Evolutionary conservation across 441 rosid species (phyloP), one percentile per base, ranked within the genome.

Genomic region (Aleurites moluccanus): DNA sequence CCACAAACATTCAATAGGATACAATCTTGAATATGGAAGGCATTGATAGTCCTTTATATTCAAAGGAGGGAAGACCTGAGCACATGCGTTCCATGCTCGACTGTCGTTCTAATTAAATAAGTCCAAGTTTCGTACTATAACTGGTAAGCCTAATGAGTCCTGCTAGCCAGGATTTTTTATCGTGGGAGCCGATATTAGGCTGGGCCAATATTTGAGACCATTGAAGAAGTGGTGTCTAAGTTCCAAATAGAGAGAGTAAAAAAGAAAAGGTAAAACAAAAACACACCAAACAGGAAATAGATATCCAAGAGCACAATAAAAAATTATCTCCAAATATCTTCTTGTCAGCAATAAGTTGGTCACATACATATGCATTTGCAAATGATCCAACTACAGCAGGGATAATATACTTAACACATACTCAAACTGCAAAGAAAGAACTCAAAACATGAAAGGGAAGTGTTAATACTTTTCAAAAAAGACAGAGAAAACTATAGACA

Each of bases 261-360:
- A 25, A 65, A 20, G 11, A 23, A 13, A 11, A n/a, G 35, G 13
- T 13, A 25, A 47, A 72, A 15, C 1, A 33, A 33, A 15, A 3
- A 62, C 11, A 13, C 44, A 33, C 7, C 47, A 72, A 57, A 23
- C n/a, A 14, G 30, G 35, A 28, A 38, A 56, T n/a, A 15, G 15
- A 16, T 13, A 20, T 11, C 30, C 33, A 74, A 53, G 20, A 20
- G 2, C 50, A 10, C 15, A 15, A 62, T 15, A 45, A 50, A n/a
- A n/a, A 78, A 77, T 79, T 75, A 81, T 97, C 98, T 81, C 98
- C 99, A 73, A 92, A 89, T 67, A 94, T 80, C 87, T 94, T 92
- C 73, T 78, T 67, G 65, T 92, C 94, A 0, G 98, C 68, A 59
- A 91, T 8, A 65, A 85, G 57, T 63, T 63, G 59, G 80, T 94